These are phyloP conservation scores for Blastobotrys parvus DNA, from an alignment of 805 yeast genomes.

Conservation along the genomic window DNA sequence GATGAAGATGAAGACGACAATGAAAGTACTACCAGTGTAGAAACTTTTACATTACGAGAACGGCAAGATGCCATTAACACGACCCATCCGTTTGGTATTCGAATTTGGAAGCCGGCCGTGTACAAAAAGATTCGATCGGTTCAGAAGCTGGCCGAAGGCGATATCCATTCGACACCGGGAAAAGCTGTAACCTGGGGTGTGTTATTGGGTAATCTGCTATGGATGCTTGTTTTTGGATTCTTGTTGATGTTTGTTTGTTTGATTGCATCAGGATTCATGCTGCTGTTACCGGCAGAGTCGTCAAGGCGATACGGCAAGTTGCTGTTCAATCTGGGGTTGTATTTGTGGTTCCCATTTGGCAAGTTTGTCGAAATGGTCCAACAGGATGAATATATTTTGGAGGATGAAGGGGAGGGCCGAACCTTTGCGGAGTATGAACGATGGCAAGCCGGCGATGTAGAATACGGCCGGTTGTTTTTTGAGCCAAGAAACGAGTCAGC, in stretches of 20 bases:
- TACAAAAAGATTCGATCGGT: conserved; percentile 91
- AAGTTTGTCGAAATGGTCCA: conserved; percentile 69
- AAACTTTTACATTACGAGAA: conserved; percentile 80
- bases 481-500: conserved; percentile 40
- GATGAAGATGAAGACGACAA: conserved; percentile 23
- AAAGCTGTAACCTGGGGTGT: conserved; percentile 54
- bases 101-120: conserved; percentile 97
- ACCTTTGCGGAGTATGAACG: conserved; percentile 73
- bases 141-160: conserved; percentile 83
- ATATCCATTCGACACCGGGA: conserved; percentile 69
- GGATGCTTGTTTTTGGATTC: conserved; percentile 71
- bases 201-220: conserved; percentile 55
- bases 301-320: conserved; percentile 56
- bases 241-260: conserved; percentile 47
- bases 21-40: conserved; percentile 38
- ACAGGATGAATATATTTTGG: conserved; percentile 73
- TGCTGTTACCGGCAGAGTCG: conserved; percentile 36
- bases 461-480: conserved; percentile 71
- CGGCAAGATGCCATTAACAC: conserved; percentile 94
- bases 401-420: conserved; percentile 85
- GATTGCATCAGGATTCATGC: conserved; percentile 36
- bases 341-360: conserved; percentile 81
- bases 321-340: conserved; percentile 55
- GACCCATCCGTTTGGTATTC: conserved; percentile 96
- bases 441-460: conserved; percentile 73